Base-by-base conservation (phyloP, 2,329 filamentous ascomycete species). In the Fusarium drepaniforme region DNA sequence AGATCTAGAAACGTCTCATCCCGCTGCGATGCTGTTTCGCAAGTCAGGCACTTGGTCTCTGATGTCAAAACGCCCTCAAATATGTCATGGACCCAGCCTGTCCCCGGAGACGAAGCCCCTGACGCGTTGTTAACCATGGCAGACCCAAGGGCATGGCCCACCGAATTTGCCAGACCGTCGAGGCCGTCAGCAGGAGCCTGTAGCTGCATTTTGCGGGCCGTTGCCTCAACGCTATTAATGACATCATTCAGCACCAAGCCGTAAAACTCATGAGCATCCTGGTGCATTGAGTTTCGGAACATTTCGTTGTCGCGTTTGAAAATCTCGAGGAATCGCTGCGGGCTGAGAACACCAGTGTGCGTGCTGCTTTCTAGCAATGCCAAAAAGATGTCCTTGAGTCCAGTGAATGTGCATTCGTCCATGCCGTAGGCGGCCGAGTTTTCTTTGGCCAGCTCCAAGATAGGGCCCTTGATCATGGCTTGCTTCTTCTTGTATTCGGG, bases 401-500 rank as follows among this genome's bases (percentile, higher is more conserved):
- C 95, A 0, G 96, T 98, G 81, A 98, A 99, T 4, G 97, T 92
- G 70, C 94, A 97, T 81, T 98, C 96, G 59, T 94, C 91, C 96
- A 98, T 98, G 77, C 94, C 94, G 80, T 98, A 98, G 21, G 92
- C 90, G 56, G 88, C 88, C 9, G 92, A 89, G 80, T 95, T 97
- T 79, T 97, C 94, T 78, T 93, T 92, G 60, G 93, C 91, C 83
- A 98, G 90, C 78, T 97, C 94, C 67, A 98, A 84, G 42, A 98
- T 92, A 1, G 97, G 97, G 0, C 97, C 95, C 51, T 93, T 93
- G 70, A 96, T 88, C 87, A 98, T 92, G 21, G 96, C 96, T 82
- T 97, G 92, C 85, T 98, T 98, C 88, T 99, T 99, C 85, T 98
- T 98, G 85, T 97, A 98, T 84, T 99, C 97, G 1, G 96, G 95